phyloP scores from a whole-genome alignment of 1,139 yeast genomes.

The Debaryomycetaceae sp. region DNA sequence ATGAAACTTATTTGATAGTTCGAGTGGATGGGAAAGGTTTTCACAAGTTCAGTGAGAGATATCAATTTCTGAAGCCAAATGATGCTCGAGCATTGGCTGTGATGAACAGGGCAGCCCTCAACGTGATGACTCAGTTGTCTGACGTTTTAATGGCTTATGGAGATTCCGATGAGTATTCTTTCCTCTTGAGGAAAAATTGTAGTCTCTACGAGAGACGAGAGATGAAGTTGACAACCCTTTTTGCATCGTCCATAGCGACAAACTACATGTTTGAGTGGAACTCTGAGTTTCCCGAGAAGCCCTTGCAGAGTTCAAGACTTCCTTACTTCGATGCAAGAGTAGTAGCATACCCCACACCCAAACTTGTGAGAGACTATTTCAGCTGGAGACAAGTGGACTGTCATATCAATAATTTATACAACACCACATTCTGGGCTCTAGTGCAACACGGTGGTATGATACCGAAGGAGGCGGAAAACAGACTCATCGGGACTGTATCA shows the following conservation, averaged over 20 bases:
- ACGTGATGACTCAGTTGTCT: conserved; percentile 58
- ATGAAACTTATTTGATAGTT: conserved; percentile 76
- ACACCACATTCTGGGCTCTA: conserved; percentile 89
- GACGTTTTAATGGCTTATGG: conserved; percentile 87
- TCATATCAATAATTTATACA: conserved; percentile 90
- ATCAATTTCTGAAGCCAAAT: conserved; percentile 82
- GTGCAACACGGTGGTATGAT: conserved; percentile 68
- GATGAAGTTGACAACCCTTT: conserved; percentile 70
- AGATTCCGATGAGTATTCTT: conserved; percentile 92
- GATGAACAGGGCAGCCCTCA: conserved; percentile 78
- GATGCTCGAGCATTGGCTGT: conserved; percentile 70
- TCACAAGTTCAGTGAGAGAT: conserved; percentile 74
- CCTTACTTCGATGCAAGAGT: conserved; percentile 94
- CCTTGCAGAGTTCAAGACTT: conserved; percentile 37
- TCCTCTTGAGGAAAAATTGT: conserved; percentile 62
- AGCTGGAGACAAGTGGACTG: conserved; percentile 98
- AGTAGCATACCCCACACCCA: conserved; percentile 70
- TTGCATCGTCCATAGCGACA: conserved; percentile 80
- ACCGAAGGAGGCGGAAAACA: conserved; percentile 75
- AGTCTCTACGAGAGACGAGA: conserved; percentile 77
- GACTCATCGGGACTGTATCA: conserved; percentile 69
- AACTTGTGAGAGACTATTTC: conserved; percentile 71
- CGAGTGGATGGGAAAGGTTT: conserved; percentile 94
- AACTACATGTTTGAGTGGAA: conserved; percentile 70
- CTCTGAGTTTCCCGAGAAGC: conserved; percentile 49